Conservation (phyloP, 441 rosid species). For the Erodium trifolium region DNA sequence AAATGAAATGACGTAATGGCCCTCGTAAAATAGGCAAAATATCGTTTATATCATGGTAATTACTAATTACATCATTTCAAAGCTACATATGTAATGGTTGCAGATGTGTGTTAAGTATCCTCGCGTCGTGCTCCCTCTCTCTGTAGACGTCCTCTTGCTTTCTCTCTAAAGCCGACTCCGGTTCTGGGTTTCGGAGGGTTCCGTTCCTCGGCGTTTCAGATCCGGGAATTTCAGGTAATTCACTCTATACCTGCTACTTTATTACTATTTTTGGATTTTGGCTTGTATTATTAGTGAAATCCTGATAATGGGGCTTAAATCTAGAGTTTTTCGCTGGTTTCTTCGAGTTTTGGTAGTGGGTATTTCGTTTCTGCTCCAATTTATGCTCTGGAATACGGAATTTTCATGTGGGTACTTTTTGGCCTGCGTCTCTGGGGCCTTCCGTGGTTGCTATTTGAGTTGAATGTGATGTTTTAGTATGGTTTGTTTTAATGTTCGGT, state of each 20-base stretch:
- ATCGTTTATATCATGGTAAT: too few species aligned
- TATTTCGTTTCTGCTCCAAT: neutral
- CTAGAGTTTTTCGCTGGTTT: neutral
- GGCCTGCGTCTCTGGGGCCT: too few species aligned
- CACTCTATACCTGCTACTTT: neutral
- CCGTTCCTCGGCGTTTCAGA: neutral
- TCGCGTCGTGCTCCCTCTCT: neutral
- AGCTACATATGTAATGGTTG: neutral
- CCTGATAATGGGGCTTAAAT: constrained; percentile 2
- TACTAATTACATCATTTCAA: neutral
- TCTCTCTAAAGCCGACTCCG: neutral
- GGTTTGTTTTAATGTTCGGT: neutral
- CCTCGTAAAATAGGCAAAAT: too few species aligned
- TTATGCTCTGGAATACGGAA: neutral
- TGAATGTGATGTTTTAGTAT: neutral
- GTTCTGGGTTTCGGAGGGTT: constrained; percentile 4
- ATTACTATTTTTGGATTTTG: neutral
- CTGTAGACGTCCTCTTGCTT: neutral
- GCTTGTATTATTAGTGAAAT: neutral
- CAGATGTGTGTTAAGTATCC: neutral
- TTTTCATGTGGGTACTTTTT: neutral
- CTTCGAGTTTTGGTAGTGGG: neutral
- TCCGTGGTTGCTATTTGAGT: neutral
- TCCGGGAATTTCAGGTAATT: constrained; percentile 6
- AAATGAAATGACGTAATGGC: too few species aligned